Conservation (phyloP, 2,329 filamentous ascomycete species). For the Lachnellula arida region DNA sequence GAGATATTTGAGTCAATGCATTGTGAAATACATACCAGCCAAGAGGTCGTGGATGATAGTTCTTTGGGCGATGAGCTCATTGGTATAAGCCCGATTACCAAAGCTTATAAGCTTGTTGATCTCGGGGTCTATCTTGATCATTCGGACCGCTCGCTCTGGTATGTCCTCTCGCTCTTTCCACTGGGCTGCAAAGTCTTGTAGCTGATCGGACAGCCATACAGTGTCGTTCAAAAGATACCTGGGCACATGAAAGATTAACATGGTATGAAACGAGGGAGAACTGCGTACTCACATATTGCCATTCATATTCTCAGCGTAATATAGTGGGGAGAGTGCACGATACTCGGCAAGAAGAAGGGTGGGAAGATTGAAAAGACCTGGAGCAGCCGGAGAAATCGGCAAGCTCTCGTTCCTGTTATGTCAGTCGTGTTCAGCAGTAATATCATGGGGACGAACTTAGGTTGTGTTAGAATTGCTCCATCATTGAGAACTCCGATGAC, state of each 20-base stretch:
- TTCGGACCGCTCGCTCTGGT: conserved; percentile 43
- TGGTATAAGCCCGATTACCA: conserved; percentile 56
- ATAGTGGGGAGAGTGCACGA: conserved; percentile 68
- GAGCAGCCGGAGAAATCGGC: conserved; percentile 62
- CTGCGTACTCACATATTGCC: conserved; percentile 57
- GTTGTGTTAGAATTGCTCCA: conserved; percentile 52
- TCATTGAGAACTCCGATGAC: conserved; percentile 58
- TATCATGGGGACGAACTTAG: conserved; percentile 36
- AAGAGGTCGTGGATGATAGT: conserved; percentile 58
- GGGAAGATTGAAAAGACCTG: conserved; percentile 66
- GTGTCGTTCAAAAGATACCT: conserved; percentile 66
- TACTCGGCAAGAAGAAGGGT: conserved; percentile 74
- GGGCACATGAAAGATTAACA: not conserved
- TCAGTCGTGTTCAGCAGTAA: not conserved
- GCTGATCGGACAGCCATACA: conserved; percentile 55
- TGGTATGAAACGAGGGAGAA: not conserved
- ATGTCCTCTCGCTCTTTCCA: conserved; percentile 54
- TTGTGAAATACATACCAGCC: conserved; percentile 39
- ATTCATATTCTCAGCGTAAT: conserved; percentile 59
- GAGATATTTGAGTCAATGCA: not conserved
- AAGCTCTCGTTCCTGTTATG: conserved; percentile 39
- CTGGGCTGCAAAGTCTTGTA: conserved; percentile 43
- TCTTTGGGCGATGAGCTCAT: conserved; percentile 57
- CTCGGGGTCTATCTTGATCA: conserved; percentile 57
- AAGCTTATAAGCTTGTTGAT: conserved; percentile 55